Base-by-base conservation (phyloP, 2,329 filamentous ascomycete species). In the Fusarium tanahbumbuense region DNA sequence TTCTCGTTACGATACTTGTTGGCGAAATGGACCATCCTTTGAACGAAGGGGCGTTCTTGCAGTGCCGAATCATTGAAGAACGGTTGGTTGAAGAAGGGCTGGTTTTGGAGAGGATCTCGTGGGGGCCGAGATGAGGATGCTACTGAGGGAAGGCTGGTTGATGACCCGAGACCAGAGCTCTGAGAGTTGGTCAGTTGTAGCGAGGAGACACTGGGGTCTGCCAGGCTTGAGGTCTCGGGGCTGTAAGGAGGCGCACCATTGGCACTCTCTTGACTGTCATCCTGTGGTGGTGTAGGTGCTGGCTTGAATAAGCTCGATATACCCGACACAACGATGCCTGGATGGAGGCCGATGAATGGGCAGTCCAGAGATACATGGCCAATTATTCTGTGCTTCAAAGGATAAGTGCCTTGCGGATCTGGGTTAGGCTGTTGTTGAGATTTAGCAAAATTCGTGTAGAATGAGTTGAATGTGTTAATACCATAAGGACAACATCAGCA, bases 311-410 rank as follows among this genome's bases (percentile, higher is more conserved):
- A 84, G 75, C 93, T 95, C 4, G 90, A 87, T 56, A 97, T 87
- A 3, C 94, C 93, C 40, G 92, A 92, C n/a, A 90, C 87, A 44
- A 97, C 88, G 44, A 98, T 92, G 8, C 94, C 92, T 2, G 93
- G 94, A 79, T 98, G 93, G 77, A 98, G 91, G 6, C 94, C 94
- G 8, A 97, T 83, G 62, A 97, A 93, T 0, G 94, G 94, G 0
- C 92, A 92, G 79, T 98, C 94, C 50, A 97, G 91, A 59, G 92
- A 92, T 59, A 98, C 84, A 7, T 90, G 90, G 0, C 94, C 94
- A 30, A 97, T 80, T 42, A 97, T 92, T 12, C 89, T 87, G 81
- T 97, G 93, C 68, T 89, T 89, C 70, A 92, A 88, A 13, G 82
- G 82, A 60, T 77, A 76, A 50, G 68, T 76, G 25, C 63, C 72